Conservation (phyloP, 1,139 yeast genomes). For the Geotrichum histeridarum region DNA sequence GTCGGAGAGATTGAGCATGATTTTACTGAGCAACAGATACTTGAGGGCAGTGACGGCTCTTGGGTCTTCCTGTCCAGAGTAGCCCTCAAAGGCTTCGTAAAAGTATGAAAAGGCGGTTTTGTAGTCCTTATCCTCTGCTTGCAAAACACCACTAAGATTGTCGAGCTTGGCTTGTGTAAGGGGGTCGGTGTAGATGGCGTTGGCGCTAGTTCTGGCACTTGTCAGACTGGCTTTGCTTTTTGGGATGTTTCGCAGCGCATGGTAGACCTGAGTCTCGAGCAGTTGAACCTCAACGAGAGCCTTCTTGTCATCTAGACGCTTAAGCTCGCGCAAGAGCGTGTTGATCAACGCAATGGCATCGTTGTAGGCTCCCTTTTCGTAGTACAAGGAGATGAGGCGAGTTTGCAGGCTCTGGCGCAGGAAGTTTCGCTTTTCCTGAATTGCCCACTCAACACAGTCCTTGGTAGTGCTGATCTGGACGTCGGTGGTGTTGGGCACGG, state of each 20-base stretch:
- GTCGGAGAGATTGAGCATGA: conserved; percentile 83
- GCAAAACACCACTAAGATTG: conserved; percentile 89
- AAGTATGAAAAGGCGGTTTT: conserved; percentile 94
- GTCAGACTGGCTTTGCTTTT: conserved; percentile 90
- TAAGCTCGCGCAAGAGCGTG: conserved; percentile 72
- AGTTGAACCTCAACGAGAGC: conserved; percentile 93
- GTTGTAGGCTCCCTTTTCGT: conserved; percentile 57
- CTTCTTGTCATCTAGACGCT: conserved; percentile 90
- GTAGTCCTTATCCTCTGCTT: conserved; percentile 95
- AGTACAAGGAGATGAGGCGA: conserved; percentile 71
- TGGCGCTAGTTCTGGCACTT: conserved; percentile 93
- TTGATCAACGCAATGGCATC: conserved; percentile 71
- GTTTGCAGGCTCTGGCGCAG: conserved; percentile 83
- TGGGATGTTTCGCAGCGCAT: conserved; percentile 86
- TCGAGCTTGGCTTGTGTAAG: conserved; percentile 90
- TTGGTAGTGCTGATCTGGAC: conserved; percentile 69
- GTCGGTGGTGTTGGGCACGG: conserved; percentile 61
- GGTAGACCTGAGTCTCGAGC: conserved; percentile 84
- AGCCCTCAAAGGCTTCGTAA: conserved; percentile 91
- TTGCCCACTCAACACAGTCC: conserved; percentile 85
- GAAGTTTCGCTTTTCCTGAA: conserved; percentile 75
- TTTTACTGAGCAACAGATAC: conserved; percentile 86
- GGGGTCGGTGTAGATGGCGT: conserved; percentile 94
- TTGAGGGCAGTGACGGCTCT: conserved; percentile 76
- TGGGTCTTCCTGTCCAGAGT: conserved; percentile 51